A percentile compares a stretch with the other conserved stretches of the same genome.
phyloP scores from a whole-genome alignment of 2,329 filamentous ascomycete species.

The Epichloe sibirici region DNA sequence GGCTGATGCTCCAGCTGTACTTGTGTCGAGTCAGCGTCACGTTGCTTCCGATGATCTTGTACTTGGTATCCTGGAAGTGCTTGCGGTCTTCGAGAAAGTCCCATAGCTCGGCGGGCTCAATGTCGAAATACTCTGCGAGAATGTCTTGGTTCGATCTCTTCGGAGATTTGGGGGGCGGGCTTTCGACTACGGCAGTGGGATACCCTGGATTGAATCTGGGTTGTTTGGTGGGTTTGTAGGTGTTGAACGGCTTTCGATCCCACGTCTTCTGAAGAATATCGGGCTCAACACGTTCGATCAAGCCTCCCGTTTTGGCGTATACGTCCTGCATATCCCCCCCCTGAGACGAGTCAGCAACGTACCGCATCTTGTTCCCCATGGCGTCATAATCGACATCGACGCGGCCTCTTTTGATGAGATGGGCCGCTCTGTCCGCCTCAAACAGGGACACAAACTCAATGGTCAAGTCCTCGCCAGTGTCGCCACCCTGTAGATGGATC shows the following conservation, averaged over 20 bases:
- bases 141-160: neutral
- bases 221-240: neutral
- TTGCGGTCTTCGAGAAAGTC: constrained; percentile 6
- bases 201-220: too few species aligned
- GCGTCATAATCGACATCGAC: neutral
- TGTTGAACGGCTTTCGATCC: neutral
- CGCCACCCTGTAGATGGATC: neutral
- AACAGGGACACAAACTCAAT: constrained; percentile 13
- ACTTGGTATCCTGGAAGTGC: constrained; percentile 2
- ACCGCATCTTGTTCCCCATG: neutral
- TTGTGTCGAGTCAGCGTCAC: constrained; percentile 9
- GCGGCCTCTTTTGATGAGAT: neutral
- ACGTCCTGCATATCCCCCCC: neutral
- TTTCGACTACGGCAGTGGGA: neutral
- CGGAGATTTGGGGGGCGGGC: neutral
- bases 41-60: constrained; percentile 9
- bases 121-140: constrained; percentile 5
- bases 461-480: neutral
- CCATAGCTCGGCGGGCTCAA: constrained; percentile 6
- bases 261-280: neutral
- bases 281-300: neutral
- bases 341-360: neutral
- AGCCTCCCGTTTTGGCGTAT: neutral
- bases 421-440: constrained; percentile 1
- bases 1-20: constrained; percentile 9